Percentiles rank a stretch among this genome's conserved stretches.
phyloP scores from a whole-genome alignment of 1,284 basidiomycete genomes.

The Ceratobasidium sp. region DNA sequence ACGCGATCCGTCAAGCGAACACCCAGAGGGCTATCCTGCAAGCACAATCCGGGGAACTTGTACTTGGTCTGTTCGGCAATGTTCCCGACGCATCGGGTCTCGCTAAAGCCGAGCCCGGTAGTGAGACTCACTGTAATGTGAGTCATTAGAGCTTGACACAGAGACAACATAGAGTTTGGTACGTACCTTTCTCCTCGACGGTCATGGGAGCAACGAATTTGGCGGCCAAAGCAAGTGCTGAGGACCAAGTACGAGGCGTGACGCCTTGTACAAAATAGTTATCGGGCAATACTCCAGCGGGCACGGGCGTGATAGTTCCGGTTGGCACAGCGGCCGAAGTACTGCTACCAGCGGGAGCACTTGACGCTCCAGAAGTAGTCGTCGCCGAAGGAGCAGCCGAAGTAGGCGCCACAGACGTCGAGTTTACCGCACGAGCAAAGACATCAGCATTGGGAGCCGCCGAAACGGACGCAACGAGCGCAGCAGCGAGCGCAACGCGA shows the following conservation, averaged over 20 bases:
- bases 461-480: slow-evolving; percentile 19
- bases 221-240: slow-evolving; percentile 25
- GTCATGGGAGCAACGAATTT: slow-evolving; percentile 37
- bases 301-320: slow-evolving; percentile 15
- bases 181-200: slow-evolving; percentile 25
- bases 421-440: slow-evolving; percentile 14
- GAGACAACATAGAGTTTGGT: neutral
- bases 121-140: slow-evolving; percentile 11
- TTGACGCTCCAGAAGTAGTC: neutral
- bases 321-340: neutral
- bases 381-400: neutral
- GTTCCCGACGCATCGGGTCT: slow-evolving; percentile 42
- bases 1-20: slow-evolving; percentile 65
- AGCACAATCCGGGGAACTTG: slow-evolving; percentile 69
- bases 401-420: slow-evolving; percentile 3
- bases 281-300: slow-evolving; percentile 22
- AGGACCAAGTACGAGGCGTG: slow-evolving; percentile 34
- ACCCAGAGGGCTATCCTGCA: slow-evolving; percentile 67
- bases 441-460: slow-evolving; percentile 17
- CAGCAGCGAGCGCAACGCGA: slow-evolving; percentile 35
- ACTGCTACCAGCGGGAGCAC: neutral
- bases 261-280: slow-evolving; percentile 28
- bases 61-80: slow-evolving; percentile 52
- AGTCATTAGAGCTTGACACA: neutral
- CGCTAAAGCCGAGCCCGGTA: slow-evolving; percentile 26